Percentiles rank a stretch among this genome's conserved stretches.
Conservation (phyloP, 306 rosid species). For the Quercus berberidifolia region DNA sequence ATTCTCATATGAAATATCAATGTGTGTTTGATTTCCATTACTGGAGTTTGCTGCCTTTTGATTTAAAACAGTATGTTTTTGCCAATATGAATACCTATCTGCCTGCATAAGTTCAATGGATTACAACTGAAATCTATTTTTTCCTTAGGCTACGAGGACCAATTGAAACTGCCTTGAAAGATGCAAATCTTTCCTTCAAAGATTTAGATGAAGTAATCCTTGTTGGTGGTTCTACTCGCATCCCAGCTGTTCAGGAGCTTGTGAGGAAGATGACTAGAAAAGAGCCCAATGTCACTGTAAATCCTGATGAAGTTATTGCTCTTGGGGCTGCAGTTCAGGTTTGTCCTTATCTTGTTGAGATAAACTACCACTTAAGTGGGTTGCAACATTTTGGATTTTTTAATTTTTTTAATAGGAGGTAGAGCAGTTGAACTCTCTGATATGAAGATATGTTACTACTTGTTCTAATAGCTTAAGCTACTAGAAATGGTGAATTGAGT, state of each 20-base stretch:
- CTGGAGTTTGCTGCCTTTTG: not conserved
- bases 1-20: not conserved
- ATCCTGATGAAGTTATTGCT: slow-evolving; percentile 98
- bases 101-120: not conserved
- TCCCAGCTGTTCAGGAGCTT: slow-evolving; percentile 85
- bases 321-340: slow-evolving; percentile 98
- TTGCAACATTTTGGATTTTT: too few species aligned
- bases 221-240: slow-evolving; percentile 94
- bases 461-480: too few species aligned
- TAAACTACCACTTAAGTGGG: too few species aligned
- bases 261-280: slow-evolving; percentile 82
- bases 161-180: slow-evolving; percentile 78
- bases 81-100: not conserved
- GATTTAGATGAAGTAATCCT: too few species aligned
- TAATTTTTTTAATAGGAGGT: too few species aligned
- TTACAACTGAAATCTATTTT: not conserved
- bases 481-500: too few species aligned
- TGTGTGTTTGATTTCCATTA: not conserved
- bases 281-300: slow-evolving; percentile 87
- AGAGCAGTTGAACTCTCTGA: too few species aligned
- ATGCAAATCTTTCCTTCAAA: too few species aligned
- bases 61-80: not conserved
- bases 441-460: too few species aligned
- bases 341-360: not conserved
- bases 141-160: slow-evolving; percentile 63